These are phyloP conservation scores for Fusarium gaditjirri DNA, from an alignment of 2,329 filamentous ascomycete genomes.

Conservation along the genomic window DNA sequence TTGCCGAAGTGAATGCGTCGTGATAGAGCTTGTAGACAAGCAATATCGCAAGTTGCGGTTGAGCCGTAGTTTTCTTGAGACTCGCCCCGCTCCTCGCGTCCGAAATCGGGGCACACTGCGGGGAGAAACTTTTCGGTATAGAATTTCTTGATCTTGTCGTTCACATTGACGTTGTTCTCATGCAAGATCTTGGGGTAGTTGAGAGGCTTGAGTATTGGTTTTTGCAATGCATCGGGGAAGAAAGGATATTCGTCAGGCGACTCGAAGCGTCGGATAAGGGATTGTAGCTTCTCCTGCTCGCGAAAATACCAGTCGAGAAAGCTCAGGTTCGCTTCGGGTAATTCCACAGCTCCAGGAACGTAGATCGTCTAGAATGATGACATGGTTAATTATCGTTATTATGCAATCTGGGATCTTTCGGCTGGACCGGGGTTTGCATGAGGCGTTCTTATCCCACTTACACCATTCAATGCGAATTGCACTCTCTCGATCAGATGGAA, in stretches of 20 bases:
- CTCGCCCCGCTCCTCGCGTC: slow-evolving; percentile 83
- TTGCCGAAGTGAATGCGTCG: slow-evolving; percentile 97
- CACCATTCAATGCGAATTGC: slow-evolving; percentile 90
- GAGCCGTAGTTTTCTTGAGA: slow-evolving; percentile 95
- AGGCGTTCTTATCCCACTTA: slow-evolving; percentile 31
- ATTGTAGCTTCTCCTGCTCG: slow-evolving; percentile 92
- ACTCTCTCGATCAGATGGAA: slow-evolving; percentile 97
- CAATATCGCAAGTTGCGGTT: slow-evolving; percentile 89
- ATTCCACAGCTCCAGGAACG: slow-evolving; percentile 77
- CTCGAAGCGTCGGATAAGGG: slow-evolving; percentile 92
- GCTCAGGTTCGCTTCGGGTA: slow-evolving; percentile 78
- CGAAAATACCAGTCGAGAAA: slow-evolving; percentile 95
- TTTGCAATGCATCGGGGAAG: slow-evolving; percentile 83
- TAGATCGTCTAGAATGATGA: slow-evolving; percentile 74
- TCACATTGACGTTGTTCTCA: slow-evolving; percentile 89
- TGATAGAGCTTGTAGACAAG: slow-evolving; percentile 88
- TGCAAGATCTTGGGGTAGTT: slow-evolving; percentile 90
- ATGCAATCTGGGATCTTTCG: slow-evolving; percentile 12
- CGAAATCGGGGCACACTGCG: slow-evolving; percentile 80
- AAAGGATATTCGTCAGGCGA: slow-evolving; percentile 98
- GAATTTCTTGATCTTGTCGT: slow-evolving; percentile 83
- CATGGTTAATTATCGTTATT: slow-evolving; percentile 22
- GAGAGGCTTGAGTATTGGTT: slow-evolving; percentile 86
- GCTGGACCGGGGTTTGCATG: slow-evolving; percentile 27
- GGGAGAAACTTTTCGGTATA: slow-evolving; percentile 89